A percentile compares a stretch with the other conserved stretches of the same genome.
Evolutionary conservation across 257 asterid species (phyloP).

Genomic region (Voacanga thouarsii): DNA sequence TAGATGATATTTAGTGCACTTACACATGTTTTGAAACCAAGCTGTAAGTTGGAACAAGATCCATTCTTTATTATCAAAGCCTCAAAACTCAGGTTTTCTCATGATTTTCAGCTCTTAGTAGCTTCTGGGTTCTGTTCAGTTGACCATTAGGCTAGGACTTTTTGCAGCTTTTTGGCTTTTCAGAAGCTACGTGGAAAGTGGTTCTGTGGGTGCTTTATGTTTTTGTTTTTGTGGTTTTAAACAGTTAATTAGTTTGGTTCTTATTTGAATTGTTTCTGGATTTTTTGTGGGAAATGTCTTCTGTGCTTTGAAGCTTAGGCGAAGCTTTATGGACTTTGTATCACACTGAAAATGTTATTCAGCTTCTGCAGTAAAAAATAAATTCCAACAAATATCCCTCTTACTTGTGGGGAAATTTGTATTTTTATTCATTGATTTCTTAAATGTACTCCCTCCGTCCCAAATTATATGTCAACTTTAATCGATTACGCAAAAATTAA

Average conservation of each 20-base stretch:
- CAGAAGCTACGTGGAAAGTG: constrained; percentile 23
- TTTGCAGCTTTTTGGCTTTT: not conserved
- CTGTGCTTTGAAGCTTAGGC: not conserved
- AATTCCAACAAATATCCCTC: too few species aligned
- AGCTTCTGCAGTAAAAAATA: too few species aligned
- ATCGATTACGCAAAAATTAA: too few species aligned
- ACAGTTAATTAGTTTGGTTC: constrained; percentile 29
- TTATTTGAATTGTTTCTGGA: constrained; percentile 26
- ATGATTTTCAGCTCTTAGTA: constrained; percentile 8
- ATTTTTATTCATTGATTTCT: too few species aligned
- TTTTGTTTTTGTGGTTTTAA: not conserved
- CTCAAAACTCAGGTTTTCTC: constrained; percentile 3
- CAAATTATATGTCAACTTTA: too few species aligned
- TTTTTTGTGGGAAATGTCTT: not conserved
- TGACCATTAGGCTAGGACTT: constrained; percentile 3
- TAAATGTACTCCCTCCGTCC: too few species aligned
- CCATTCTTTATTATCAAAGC: constrained; percentile 12
- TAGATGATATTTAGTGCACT: constrained; percentile 23
- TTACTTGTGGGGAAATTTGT: too few species aligned
- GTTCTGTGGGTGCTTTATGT: constrained; percentile 19
- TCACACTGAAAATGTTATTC: too few species aligned
- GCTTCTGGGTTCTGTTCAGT: constrained; percentile 13
- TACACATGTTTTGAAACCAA: constrained; percentile 17
- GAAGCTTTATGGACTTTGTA: too few species aligned
- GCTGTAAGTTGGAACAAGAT: constrained; percentile 20